phyloP scores from a whole-genome alignment of 306 rosid genomes.

The Trichosanthes cucumerina region DNA sequence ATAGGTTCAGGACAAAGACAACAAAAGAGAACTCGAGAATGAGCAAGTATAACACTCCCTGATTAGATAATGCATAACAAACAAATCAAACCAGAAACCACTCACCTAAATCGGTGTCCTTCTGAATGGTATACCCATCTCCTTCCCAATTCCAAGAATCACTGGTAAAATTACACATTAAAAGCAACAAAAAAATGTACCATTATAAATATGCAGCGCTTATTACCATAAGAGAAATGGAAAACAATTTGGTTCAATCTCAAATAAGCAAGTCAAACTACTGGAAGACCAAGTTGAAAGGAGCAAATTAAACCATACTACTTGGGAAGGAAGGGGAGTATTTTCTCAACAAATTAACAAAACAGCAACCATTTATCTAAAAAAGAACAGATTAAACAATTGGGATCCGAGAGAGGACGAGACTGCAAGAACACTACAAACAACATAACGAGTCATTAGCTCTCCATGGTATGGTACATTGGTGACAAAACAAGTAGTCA shows the following conservation, averaged over 20 bases:
- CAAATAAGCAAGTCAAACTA: not conserved
- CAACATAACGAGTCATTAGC: not conserved
- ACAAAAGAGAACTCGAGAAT: slow-evolving; percentile 13
- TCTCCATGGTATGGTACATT: not conserved
- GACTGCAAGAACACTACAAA: not conserved
- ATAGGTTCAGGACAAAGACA: slow-evolving; percentile 19
- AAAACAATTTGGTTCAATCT: not conserved
- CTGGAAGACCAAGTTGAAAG: not conserved
- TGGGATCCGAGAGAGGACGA: not conserved
- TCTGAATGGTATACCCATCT: slow-evolving; percentile 29
- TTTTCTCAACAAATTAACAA: not conserved
- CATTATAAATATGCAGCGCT: slow-evolving; percentile 1
- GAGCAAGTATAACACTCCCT: not conserved
- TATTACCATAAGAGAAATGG: not conserved
- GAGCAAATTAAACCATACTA: not conserved
- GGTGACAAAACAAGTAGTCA: not conserved
- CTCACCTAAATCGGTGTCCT: slow-evolving; percentile 38
- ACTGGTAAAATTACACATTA: slow-evolving; percentile 21
- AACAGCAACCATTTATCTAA: not conserved
- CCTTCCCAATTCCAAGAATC: slow-evolving; percentile 56
- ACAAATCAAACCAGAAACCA: not conserved
- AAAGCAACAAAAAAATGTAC: slow-evolving; percentile 7
- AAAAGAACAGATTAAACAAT: not conserved
- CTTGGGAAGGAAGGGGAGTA: not conserved
- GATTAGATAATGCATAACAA: not conserved